Percentiles rank a stretch among this genome's conserved stretches.
These are phyloP conservation scores for Aspergillus japonicus DNA, from an alignment of 2,329 filamentous ascomycete species.

Conservation along the genomic window DNA sequence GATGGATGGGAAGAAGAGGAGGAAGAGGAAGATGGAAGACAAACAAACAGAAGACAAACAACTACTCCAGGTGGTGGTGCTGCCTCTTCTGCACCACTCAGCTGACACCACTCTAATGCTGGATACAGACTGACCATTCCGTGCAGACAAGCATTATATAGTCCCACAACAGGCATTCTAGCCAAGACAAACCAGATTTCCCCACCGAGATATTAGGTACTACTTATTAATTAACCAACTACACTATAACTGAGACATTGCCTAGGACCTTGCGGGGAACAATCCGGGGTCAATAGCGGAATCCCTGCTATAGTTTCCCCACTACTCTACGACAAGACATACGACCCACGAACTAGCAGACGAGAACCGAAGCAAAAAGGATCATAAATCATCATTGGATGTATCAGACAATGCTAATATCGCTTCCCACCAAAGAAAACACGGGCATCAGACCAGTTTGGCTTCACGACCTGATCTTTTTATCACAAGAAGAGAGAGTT, in stretches of 20 bases:
- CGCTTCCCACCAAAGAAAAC: neutral
- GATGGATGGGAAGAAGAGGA: too few relatives aligned
- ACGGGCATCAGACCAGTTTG: neutral
- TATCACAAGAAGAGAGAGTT: neutral
- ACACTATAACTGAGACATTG: neutral
- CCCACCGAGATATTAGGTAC: too few relatives aligned
- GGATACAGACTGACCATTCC: too few relatives aligned
- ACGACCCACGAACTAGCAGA: neutral
- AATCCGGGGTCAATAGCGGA: neutral
- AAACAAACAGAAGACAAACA: too few relatives aligned
- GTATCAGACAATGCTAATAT: neutral
- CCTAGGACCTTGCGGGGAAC: neutral
- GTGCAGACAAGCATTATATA: too few relatives aligned
- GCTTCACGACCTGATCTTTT: slow-evolving; percentile 2
- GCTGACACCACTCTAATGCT: too few relatives aligned
- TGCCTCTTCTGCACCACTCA: too few relatives aligned
- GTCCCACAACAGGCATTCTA: too few relatives aligned
- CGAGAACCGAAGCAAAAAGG: neutral
- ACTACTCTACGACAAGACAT: neutral
- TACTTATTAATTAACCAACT: neutral
- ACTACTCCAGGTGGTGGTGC: too few relatives aligned
- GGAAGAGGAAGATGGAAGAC: too few relatives aligned
- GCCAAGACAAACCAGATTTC: too few relatives aligned
- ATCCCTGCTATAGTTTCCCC: neutral
- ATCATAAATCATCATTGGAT: neutral